These are phyloP conservation scores for Pythium plurisporium DNA, from an alignment of 352 stramenopile genomes.

Conservation along the genomic window DNA sequence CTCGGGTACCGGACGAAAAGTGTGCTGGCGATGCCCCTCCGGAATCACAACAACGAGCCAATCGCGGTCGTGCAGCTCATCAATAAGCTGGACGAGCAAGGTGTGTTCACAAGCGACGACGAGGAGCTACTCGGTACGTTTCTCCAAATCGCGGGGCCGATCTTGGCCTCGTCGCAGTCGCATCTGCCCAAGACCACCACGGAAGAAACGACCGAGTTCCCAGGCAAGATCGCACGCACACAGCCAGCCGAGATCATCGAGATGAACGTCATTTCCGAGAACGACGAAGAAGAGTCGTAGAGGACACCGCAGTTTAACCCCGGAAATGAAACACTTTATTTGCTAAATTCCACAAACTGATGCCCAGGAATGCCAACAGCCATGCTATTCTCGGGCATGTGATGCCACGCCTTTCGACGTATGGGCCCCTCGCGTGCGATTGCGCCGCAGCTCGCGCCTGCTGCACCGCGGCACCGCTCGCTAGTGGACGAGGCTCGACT, in stretches of 20 bases:
- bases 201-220: conserved; percentile 55
- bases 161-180: conserved; percentile 83
- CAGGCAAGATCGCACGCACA: conserved; percentile 38
- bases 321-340: not conserved
- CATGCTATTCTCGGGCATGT: no score
- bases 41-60: conserved; percentile 59
- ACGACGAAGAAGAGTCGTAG: conserved; percentile 65
- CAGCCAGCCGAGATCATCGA: conserved; percentile 47
- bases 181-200: conserved; percentile 56
- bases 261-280: conserved; percentile 82
- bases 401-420: no score
- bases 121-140: conserved; percentile 86
- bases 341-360: not conserved
- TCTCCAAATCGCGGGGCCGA: conserved; percentile 83
- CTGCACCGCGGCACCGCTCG: not conserved
- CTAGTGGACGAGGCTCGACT: conserved; percentile 27
- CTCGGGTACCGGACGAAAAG: conserved; percentile 83
- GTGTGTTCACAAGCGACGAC: conserved; percentile 82
- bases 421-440: no score
- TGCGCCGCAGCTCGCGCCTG: not conserved
- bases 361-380: no score
- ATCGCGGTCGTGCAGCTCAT: conserved; percentile 89
- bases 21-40: conserved; percentile 86
- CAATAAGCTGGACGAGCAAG: conserved; percentile 74
- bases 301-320: not conserved